Evolutionary conservation across 345 rosid genomes (phyloP), one percentile per base, ranked within the genome.

Genomic region (Citrus sinensis): DNA sequence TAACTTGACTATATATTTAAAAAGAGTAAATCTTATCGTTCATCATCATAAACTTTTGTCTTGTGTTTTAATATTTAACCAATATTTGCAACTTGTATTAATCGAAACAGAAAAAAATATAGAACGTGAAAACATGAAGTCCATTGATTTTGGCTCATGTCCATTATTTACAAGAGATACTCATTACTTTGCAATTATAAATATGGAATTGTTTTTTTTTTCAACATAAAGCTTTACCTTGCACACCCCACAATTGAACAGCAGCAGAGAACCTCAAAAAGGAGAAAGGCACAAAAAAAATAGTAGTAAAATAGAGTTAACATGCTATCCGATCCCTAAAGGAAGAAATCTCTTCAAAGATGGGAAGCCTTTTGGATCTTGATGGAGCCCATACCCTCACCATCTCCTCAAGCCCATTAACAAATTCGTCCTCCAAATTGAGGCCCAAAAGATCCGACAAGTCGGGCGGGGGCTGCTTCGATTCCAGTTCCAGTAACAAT

Each of bases 311-410:
- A 39, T 1, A 71, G 1, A 58, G 42, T 77, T 76, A 92, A 37
- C 90, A 92, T 27, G 91, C 89, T 76, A 89, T 22, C 65, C 86
- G 94, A 82, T 93, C 91, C 75, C 92, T 87, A 56, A 87, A 84
- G 7, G 92, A 87, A 46, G 97, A 92, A 46, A 94, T 94, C 84
- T 92, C 89, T 80, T 96, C 97, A 27, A 96, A 96, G 71, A 94
- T 86, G 8, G 98, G 99, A 4, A 94, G 87, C 81, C 99, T 91
- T 83, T 86, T 96, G 25, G 99, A 88, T 81, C 88, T 85, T 6
- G 84, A 83, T 0, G 91, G 93, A 54, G 84, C 90, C 93, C 88
- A 85, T 72, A 71, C 83, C 9, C 79, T 59, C 81, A 85, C 75
- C 67, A 86, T 76, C 62, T 76, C 34, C 75, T 91, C 91, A 81